These are phyloP conservation scores for Oryza rufipogon DNA, from an alignment of 176 grass and related monocot species.

Conservation along the genomic window DNA sequence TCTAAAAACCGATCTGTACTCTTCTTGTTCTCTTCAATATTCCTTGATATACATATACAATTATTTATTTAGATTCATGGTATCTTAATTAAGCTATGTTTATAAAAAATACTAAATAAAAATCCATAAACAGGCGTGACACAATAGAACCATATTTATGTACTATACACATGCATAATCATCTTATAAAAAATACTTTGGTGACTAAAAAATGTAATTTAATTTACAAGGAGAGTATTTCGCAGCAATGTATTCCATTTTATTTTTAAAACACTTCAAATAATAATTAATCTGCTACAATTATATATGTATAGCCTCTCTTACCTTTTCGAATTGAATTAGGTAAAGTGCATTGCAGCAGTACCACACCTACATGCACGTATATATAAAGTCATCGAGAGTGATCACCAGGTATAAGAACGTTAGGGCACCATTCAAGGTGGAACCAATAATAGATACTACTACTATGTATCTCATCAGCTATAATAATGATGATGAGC, in stretches of 20 bases:
- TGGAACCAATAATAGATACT: conserved; percentile 35
- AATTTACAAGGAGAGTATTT: not conserved
- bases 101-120: not conserved
- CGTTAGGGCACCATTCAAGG: conserved; percentile 24
- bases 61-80: too few relatives aligned
- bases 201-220: not conserved
- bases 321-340: not conserved
- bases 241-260: not conserved
- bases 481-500: not conserved
- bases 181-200: not conserved
- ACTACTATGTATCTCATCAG: not conserved
- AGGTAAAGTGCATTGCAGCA: not conserved
- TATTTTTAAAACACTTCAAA: not conserved
- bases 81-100: not conserved
- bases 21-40: not conserved
- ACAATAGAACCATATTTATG: not conserved
- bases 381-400: not conserved
- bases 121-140: not conserved
- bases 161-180: not conserved
- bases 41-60: too few relatives aligned
- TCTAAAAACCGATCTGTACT: not conserved
- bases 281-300: not conserved
- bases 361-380: not conserved
- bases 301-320: not conserved
- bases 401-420: not conserved